Base-by-base conservation (phyloP, 2,329 filamentous ascomycete species). In the Calonectria pauciramosa region DNA sequence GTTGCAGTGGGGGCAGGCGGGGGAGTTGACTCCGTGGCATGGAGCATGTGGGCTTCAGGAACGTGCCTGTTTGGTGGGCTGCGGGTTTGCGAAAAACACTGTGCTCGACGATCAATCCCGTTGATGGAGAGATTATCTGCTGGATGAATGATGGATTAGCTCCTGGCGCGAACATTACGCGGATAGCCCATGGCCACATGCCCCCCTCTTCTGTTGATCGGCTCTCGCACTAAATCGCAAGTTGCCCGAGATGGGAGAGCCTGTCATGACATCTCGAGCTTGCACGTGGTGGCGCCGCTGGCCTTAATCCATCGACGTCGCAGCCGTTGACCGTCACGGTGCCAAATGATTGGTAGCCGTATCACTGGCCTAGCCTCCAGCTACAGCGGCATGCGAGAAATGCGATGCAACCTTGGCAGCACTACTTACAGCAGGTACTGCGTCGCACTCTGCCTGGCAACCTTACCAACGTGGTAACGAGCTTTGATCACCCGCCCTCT, bases 311-410 rank as follows among this genome's bases (percentile, higher is more conserved):
- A 30, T 66, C 34, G 65, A 36, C 32, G 71, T 23, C 20, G 18
- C 26, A 34, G 28, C 49, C 38, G 20, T 59, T 14, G 13, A 20
- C 20, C 49, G 41, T 70, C 78, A 80, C 78, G 79, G 72, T 81
- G 78, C 18, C 52, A 63, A 75, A 70, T 75, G 79, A 80, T 81
- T 80, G 79, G 79, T 54, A 54, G 52, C 49, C 34, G 49, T 34
- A 23, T 41, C 32, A 23, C 56, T n/a, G 11, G 56, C 23, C 36
- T 20, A 41, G 56, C 3, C 34, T 13, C 20, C 2, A 20, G 20
- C 30, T 36, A n/a, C 32, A 30, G 34, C 13, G 52, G 52, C 26
- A 56, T 56, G 52, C 52, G 52, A 34, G 30, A 23, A 59, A 38
- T 59, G 54, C 54, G 13, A 36, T n/a, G 56, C 56, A 28, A 36